A percentile compares a stretch with the other conserved stretches of the same genome.
phyloP scores from a whole-genome alignment of 129 eudicot species.

The Flaveria robusta region DNA sequence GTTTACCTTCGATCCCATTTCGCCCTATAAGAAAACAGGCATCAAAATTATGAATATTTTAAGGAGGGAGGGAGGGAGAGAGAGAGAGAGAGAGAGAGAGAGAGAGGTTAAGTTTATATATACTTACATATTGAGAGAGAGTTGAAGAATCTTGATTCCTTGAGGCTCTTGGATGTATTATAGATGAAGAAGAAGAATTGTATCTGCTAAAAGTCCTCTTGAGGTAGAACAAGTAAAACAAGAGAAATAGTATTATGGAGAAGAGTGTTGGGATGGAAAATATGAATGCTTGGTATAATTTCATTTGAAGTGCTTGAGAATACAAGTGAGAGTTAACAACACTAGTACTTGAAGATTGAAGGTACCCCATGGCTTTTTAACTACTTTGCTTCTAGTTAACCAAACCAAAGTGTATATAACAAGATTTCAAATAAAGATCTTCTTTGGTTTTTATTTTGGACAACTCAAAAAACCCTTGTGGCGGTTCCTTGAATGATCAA shows the following conservation, averaged over 20 bases:
- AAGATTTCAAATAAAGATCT: slow-evolving; percentile 7
- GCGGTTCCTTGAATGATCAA: slow-evolving; percentile 1
- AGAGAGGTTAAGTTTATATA: slow-evolving; percentile 13
- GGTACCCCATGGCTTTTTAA: slow-evolving; percentile 42
- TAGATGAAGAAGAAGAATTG: slow-evolving; percentile 29
- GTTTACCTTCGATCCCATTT: slow-evolving; percentile 44
- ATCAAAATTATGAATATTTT: background rate
- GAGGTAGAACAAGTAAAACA: slow-evolving; percentile 71
- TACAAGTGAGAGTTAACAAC: slow-evolving; percentile 53
- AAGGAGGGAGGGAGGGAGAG: background rate
- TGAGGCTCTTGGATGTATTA: slow-evolving; percentile 24
- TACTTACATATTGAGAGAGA: slow-evolving; percentile 35
- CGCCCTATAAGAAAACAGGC: slow-evolving; percentile 34
- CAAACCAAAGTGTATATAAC: slow-evolving; percentile 9
- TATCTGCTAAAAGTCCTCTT: slow-evolving; percentile 44
- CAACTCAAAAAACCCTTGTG: slow-evolving; percentile 23
- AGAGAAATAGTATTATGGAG: slow-evolving; percentile 58
- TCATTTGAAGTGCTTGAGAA: slow-evolving; percentile 60
- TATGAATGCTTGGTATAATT: slow-evolving; percentile 69
- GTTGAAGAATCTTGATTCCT: slow-evolving; percentile 38
- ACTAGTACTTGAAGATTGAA: slow-evolving; percentile 43
- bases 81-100: slow-evolving; percentile 2
- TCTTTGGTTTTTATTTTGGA: slow-evolving; percentile 3
- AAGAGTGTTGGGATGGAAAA: slow-evolving; percentile 72
- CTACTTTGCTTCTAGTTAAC: slow-evolving; percentile 19